Evolutionary conservation across 768 basidiomycete species (phyloP).

Genomic region (Trametes sanguinea): DNA sequence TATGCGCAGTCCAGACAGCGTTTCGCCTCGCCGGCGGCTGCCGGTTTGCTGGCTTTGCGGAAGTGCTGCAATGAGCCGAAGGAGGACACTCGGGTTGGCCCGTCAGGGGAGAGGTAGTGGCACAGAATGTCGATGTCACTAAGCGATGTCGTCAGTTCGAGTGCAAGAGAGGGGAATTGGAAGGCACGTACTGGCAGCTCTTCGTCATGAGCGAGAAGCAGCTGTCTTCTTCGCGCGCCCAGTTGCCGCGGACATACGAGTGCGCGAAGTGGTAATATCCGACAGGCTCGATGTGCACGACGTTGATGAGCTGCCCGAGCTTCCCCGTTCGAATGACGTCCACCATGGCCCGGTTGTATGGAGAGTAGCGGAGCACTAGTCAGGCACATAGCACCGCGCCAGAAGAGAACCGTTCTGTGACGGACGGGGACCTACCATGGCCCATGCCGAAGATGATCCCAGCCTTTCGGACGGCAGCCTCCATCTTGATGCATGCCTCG

Average conservation of each 20-base stretch:
- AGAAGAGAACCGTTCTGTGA: neutral
- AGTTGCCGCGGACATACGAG: slow-evolving; percentile 84
- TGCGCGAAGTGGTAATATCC: slow-evolving; percentile 90
- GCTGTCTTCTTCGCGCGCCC: slow-evolving; percentile 67
- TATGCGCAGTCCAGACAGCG: slow-evolving; percentile 79
- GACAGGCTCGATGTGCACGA: slow-evolving; percentile 83
- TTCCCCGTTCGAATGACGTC: slow-evolving; percentile 67
- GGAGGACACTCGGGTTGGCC: slow-evolving; percentile 71
- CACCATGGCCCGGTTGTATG: slow-evolving; percentile 72
- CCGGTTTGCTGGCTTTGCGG: slow-evolving; percentile 69
- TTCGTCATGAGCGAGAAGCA: slow-evolving; percentile 89
- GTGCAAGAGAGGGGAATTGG: neutral
- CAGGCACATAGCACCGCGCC: slow-evolving; percentile 2
- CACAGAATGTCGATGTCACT: slow-evolving; percentile 88
- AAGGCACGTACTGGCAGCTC: slow-evolving; percentile 74
- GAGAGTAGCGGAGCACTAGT: slow-evolving; percentile 84
- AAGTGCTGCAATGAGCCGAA: slow-evolving; percentile 89
- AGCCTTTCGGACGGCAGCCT: slow-evolving; percentile 65
- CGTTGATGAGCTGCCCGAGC: slow-evolving; percentile 79
- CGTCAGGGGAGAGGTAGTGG: slow-evolving; percentile 69
- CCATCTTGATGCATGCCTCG: slow-evolving; percentile 75
- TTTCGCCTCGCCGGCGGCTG: slow-evolving; percentile 61
- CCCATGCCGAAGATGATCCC: slow-evolving; percentile 84
- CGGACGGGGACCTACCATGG: slow-evolving; percentile 56
- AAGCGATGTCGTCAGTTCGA: neutral